phyloP scores from a whole-genome alignment of 306 rosid genomes.

The Sindora glabra region DNA sequence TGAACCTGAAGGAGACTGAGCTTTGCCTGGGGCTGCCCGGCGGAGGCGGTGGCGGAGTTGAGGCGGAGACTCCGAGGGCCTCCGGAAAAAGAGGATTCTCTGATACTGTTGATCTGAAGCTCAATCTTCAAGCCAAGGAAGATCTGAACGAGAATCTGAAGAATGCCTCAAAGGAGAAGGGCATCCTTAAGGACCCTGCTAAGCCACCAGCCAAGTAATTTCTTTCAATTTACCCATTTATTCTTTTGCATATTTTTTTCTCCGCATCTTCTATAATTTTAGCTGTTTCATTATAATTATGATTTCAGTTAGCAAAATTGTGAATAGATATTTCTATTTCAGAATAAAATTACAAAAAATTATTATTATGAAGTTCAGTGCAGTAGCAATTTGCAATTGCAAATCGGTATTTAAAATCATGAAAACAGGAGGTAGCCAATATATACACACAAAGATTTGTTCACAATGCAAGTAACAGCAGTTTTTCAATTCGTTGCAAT shows the following conservation, averaged over 20 bases:
- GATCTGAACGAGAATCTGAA: constrained; percentile 45
- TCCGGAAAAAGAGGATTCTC: constrained; percentile 85
- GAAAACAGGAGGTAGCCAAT: too few relatives aligned
- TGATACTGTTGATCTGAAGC: constrained; percentile 86
- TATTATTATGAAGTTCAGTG: too few relatives aligned
- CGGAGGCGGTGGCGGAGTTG: constrained; percentile 16
- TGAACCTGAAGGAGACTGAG: constrained; percentile 85
- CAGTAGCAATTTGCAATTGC: too few relatives aligned
- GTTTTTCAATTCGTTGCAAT: too few relatives aligned
- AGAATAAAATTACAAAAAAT: too few relatives aligned
- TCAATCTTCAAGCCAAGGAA: constrained; percentile 54
- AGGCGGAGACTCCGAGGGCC: constrained; percentile 49
- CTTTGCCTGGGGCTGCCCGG: constrained; percentile 91
- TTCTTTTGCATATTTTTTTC: neutral
- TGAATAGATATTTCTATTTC: too few relatives aligned
- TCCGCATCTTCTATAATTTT: neutral
- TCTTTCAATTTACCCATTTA: neutral
- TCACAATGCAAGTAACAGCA: too few relatives aligned
- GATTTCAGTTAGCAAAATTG: too few relatives aligned
- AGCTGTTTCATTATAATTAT: too few relatives aligned
- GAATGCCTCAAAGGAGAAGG: constrained; percentile 49
- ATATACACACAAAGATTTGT: too few relatives aligned
- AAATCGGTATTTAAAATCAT: too few relatives aligned
- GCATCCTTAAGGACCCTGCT: constrained; percentile 58
- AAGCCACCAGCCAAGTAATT: constrained; percentile 95